phyloP scores from a whole-genome alignment of 305 asterid genomes.

The Fraxinus latifolia region DNA sequence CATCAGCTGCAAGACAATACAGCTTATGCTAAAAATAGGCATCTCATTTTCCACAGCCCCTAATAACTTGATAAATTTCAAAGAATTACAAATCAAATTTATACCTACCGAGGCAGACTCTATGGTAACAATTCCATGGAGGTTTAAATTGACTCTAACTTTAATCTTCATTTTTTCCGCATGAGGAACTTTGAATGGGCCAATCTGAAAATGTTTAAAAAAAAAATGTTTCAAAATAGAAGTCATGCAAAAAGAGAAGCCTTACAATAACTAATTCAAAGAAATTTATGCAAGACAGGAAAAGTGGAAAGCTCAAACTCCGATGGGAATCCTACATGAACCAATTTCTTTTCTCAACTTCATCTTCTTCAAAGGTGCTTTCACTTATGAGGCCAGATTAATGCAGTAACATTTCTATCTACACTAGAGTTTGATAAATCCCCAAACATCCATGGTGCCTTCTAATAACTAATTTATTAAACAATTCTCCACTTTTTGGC shows the following conservation, averaged over 20 bases:
- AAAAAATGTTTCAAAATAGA: neutral
- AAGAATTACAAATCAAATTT: slow-evolving; percentile 12
- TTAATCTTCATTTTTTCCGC: slow-evolving; percentile 57
- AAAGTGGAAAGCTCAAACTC: slow-evolving; percentile 18
- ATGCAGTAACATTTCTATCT: neutral
- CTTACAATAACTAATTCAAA: neutral
- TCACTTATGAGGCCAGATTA: neutral
- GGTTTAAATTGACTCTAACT: slow-evolving; percentile 66
- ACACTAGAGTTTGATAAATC: neutral
- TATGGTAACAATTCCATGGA: slow-evolving; percentile 72
- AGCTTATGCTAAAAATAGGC: slow-evolving; percentile 16
- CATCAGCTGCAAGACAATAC: slow-evolving; percentile 52
- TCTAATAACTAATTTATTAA: neutral
- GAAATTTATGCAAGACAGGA: neutral
- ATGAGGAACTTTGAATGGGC: slow-evolving; percentile 64
- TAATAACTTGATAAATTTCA: slow-evolving; percentile 8
- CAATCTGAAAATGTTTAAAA: slow-evolving; percentile 50
- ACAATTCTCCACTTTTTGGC: neutral
- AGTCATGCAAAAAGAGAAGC: neutral
- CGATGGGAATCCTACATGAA: neutral
- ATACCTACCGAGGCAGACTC: slow-evolving; percentile 72
- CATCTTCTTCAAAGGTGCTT: neutral
- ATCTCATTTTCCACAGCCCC: slow-evolving; percentile 21
- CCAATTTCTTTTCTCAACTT: neutral
- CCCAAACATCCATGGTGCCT: neutral